These are phyloP conservation scores for Leccinum disarticulatum DNA, from an alignment of 768 basidiomycete genomes.

Conservation along the genomic window DNA sequence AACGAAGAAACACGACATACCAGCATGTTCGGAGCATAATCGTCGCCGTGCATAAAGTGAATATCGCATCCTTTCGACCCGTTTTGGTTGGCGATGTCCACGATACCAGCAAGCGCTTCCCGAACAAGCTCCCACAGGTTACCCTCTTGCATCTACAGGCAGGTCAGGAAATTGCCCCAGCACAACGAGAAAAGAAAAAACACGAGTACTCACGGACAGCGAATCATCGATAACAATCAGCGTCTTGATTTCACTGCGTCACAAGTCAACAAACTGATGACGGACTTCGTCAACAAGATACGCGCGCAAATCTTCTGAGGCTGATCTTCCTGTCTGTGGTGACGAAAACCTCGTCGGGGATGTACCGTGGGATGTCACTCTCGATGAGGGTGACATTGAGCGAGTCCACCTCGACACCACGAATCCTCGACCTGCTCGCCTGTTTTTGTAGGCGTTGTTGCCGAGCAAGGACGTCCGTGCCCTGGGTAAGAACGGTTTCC, in stretches of 20 bases:
- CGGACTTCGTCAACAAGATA: slow-evolving; percentile 1
- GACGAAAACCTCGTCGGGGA: slow-evolving; percentile 12
- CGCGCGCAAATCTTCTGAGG: slow-evolving; percentile 29
- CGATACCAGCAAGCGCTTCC: slow-evolving; percentile 42
- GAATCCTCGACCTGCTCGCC: neutral
- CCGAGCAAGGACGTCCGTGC: slow-evolving; percentile 33
- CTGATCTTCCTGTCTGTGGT: slow-evolving; percentile 21
- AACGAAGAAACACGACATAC: too few species aligned
- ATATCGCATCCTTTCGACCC: too few species aligned
- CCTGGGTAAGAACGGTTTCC: slow-evolving; percentile 20
- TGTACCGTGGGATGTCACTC: slow-evolving; percentile 29
- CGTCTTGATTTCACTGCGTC: slow-evolving; percentile 38
- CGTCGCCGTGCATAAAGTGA: too few species aligned
- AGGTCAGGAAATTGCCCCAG: neutral
- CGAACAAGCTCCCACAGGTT: slow-evolving; percentile 39
- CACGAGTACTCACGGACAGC: slow-evolving; percentile 29
- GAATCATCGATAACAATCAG: slow-evolving; percentile 44
- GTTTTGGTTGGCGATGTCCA: too few species aligned
- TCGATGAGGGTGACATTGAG: slow-evolving; percentile 29
- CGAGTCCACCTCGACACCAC: slow-evolving; percentile 14
- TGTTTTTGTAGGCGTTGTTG: slow-evolving; percentile 16
- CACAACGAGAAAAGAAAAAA: neutral
- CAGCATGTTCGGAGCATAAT: too few species aligned
- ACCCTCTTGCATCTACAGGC: slow-evolving; percentile 40
- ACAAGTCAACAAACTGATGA: slow-evolving; percentile 1